Evolutionary conservation across 192 early-diverging fungal species (phyloP), one percentile per base, ranked within the genome.

Genomic region (Mycoemilia scoparia): DNA sequence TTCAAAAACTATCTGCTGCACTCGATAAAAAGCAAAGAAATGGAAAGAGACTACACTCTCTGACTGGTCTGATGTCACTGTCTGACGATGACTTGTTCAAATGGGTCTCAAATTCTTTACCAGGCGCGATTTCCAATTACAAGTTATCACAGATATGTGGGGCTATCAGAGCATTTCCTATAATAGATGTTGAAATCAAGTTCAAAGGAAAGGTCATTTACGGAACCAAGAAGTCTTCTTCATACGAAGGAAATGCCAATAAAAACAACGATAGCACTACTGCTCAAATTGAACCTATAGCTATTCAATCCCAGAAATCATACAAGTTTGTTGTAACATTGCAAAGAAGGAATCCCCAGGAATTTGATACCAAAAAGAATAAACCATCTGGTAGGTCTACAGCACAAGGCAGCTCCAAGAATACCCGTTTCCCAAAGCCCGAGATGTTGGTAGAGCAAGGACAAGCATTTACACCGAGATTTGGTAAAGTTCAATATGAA

Each of bases 401-500:
- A 35, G 7, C 44, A 59, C 34, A 46, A 52, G 22, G 27, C 39
- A 3, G 36, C 45, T 44, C 18, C 23, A 47, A 23, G 28, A 25
- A 20, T 49, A 71, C 45, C 32, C 51, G 27, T 6, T 15, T 54
- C 14, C 35, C 14, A 9, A 11, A 2, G 27, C 47, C 46, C 15
- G 10, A 13, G 30, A 37, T 54, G 21, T 32, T 51, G 12, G 26
- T 36, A 24, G 51, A 57, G 28, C 36, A 35, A 14, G 73, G 73
- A 2, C 70, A 70, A 12, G 72, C 87, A n/a, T 62, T 80, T 39
- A 67, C 83, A 12, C 86, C 87, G 12, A 49, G 65, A 38, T 98
- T 95, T 46, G 81, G 87, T 11, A 93, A 95, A 46, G 59, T 71
- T 5, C 88, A 95, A 49, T 81, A 76, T 50, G 90, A 98, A 46